Percentiles rank a stretch among this genome's conserved stretches.
Conservation (phyloP, 495 filamentous ascomycete genomes). For the Penicillium soppii region DNA sequence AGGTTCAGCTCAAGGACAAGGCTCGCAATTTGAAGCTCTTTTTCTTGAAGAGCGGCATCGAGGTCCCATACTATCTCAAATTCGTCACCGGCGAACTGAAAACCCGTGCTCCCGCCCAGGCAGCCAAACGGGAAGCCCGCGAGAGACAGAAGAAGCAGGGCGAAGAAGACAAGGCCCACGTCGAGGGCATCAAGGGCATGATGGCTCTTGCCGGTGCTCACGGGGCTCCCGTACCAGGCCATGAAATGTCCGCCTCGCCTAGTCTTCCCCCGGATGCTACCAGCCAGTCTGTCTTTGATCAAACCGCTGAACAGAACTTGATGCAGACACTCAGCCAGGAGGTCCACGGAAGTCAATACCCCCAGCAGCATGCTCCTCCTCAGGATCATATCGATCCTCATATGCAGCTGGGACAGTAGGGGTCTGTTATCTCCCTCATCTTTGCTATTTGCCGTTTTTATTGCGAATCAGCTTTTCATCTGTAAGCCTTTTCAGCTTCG, state of each 20-base stretch:
- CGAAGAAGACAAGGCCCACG: conserved; percentile 68
- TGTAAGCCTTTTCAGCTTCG: neutral
- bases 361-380: conserved; percentile 32
- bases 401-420: conserved; percentile 40
- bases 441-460: conserved; percentile 3
- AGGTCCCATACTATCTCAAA: conserved; percentile 88
- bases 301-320: conserved; percentile 48
- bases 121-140: conserved; percentile 76
- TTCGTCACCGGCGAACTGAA: conserved; percentile 93
- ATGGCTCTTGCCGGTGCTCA: conserved; percentile 57
- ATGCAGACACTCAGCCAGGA: conserved; percentile 51
- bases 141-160: conserved; percentile 64
- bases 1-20: conserved; percentile 96
- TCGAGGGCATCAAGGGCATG: conserved; percentile 71
- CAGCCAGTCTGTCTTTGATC: conserved; percentile 37
- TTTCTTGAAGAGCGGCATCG: conserved; percentile 89
- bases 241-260: conserved; percentile 50
- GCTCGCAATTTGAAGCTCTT: conserved; percentile 92
- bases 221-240: conserved; percentile 34
- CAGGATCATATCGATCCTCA: conserved; percentile 38
- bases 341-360: conserved; percentile 45
- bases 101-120: conserved; percentile 81
- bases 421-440: neutral
- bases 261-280: conserved; percentile 39
- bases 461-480: conserved; percentile 8